Evolutionary conservation across 1,284 basidiomycete species (phyloP).

Genomic region (Cryptococcus deneoformans): DNA sequence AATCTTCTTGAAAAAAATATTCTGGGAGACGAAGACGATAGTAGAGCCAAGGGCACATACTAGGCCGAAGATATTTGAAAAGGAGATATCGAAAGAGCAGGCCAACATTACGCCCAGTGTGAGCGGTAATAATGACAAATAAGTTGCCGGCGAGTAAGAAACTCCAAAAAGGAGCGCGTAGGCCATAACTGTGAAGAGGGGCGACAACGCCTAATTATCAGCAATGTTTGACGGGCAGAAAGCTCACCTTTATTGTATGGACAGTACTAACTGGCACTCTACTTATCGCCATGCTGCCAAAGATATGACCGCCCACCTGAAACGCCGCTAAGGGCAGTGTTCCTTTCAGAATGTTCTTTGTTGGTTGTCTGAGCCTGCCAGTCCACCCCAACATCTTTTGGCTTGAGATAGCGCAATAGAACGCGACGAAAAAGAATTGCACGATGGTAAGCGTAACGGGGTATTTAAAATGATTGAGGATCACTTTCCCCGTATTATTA

Average conservation of each 20-base stretch:
- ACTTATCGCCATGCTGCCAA: slow-evolving; percentile 93
- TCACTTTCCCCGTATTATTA: slow-evolving; percentile 50
- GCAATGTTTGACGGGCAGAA: neutral
- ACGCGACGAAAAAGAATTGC: slow-evolving; percentile 95
- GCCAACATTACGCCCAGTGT: slow-evolving; percentile 97
- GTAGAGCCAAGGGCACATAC: slow-evolving; percentile 92
- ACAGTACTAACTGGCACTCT: slow-evolving; percentile 96
- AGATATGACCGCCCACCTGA: slow-evolving; percentile 91
- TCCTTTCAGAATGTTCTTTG: slow-evolving; percentile 65
- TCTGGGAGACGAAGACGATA: slow-evolving; percentile 93
- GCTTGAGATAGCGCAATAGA: slow-evolving; percentile 77
- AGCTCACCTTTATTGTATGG: slow-evolving; percentile 92
- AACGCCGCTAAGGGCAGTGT: slow-evolving; percentile 93
- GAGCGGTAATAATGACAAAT: slow-evolving; percentile 89
- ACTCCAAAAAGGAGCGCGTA: slow-evolving; percentile 92
- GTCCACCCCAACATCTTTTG: slow-evolving; percentile 60
- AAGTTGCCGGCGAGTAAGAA: slow-evolving; percentile 86
- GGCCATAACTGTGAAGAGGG: slow-evolving; percentile 92
- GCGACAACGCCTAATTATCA: slow-evolving; percentile 75
- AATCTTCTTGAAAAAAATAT: slow-evolving; percentile 99
- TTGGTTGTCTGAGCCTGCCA: slow-evolving; percentile 63
- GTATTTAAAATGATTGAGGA: slow-evolving; percentile 49
- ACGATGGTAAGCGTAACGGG: slow-evolving; percentile 76
- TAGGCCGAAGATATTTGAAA: slow-evolving; percentile 76
- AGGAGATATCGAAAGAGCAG: slow-evolving; percentile 86